Percentiles rank a stretch among this genome's conserved stretches.
phyloP scores from a whole-genome alignment of 495 filamentous ascomycete species.

The Beverwykella pulmonaria region DNA sequence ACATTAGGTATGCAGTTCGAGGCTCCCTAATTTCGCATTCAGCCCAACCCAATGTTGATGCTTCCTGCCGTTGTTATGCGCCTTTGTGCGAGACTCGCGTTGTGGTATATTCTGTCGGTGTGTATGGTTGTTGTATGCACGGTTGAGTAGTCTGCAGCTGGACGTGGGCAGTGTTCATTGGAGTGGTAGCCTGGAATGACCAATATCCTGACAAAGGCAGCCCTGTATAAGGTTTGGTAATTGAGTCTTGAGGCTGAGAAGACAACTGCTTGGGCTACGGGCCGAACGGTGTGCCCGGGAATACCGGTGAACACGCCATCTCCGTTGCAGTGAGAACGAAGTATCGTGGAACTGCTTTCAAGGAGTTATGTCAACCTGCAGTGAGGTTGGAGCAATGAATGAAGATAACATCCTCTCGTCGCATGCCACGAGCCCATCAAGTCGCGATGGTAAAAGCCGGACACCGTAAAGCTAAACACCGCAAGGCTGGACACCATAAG shows the following conservation, averaged over 20 bases:
- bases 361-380: neutral
- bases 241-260: neutral
- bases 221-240: neutral
- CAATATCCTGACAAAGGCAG: too few relatives aligned
- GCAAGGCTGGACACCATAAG: neutral
- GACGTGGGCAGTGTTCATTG: too few relatives aligned
- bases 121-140: neutral
- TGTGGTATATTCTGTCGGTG: neutral
- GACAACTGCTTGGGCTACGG: too few relatives aligned
- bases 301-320: neutral
- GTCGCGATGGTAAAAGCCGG: neutral
- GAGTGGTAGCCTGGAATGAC: too few relatives aligned
- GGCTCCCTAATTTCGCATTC: neutral
- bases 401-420: neutral
- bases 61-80: neutral
- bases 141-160: too few relatives aligned
- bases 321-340: neutral
- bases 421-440: neutral
- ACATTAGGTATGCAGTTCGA: neutral
- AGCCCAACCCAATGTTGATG: neutral
- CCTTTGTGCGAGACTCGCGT: neutral
- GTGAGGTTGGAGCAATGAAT: neutral
- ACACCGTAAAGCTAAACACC: too few relatives aligned
- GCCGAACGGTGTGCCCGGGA: neutral
- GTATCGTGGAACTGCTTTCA: neutral